phyloP scores from a whole-genome alignment of 2,329 filamentous ascomycete species.

The Colletotrichum brevisporum region DNA sequence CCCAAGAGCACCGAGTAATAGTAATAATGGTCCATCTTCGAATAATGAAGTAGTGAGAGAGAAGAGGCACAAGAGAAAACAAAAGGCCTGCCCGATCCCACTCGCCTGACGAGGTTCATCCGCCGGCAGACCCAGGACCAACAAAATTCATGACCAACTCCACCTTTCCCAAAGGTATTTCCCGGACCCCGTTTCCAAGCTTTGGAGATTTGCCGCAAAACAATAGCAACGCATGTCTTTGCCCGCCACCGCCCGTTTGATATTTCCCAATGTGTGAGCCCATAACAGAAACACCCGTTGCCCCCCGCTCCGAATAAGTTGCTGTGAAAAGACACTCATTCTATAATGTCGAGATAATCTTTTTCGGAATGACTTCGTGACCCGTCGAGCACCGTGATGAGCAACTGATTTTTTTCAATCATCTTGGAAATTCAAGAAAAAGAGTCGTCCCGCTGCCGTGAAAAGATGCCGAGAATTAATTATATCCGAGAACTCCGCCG shows the following conservation, averaged over 20 bases:
- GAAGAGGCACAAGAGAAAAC: constrained; percentile 32
- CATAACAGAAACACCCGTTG: constrained; percentile 55
- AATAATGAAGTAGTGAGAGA: constrained; percentile 34
- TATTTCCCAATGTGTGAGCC: constrained; percentile 49
- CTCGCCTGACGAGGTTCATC: constrained; percentile 20
- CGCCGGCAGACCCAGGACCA: constrained; percentile 29
- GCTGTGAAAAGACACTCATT: constrained; percentile 56
- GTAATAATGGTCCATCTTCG: constrained; percentile 33
- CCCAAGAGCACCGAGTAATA: constrained; percentile 24
- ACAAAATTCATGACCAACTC: constrained; percentile 51
- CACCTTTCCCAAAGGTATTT: constrained; percentile 47
- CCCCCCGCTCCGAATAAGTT: constrained; percentile 47
- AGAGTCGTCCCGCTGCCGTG: constrained; percentile 53
- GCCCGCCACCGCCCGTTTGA: constrained; percentile 50
- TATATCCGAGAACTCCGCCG: constrained; percentile 59
- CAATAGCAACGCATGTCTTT: constrained; percentile 51
- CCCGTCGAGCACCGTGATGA: constrained; percentile 50
- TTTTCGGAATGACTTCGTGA: constrained; percentile 51
- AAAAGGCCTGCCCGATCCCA: constrained; percentile 22
- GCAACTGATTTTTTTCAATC: constrained; percentile 54
- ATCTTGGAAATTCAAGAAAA: constrained; percentile 54
- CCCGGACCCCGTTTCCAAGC: constrained; percentile 45
- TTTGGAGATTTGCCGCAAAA: constrained; percentile 46
- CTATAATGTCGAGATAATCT: constrained; percentile 65
- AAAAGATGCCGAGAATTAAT: constrained; percentile 45